A percentile compares a stretch with the other conserved stretches of the same genome.
These are phyloP conservation scores for Trichophyton mentagrophytes DNA, from an alignment of 2,329 filamentous ascomycete genomes.

Conservation along the genomic window DNA sequence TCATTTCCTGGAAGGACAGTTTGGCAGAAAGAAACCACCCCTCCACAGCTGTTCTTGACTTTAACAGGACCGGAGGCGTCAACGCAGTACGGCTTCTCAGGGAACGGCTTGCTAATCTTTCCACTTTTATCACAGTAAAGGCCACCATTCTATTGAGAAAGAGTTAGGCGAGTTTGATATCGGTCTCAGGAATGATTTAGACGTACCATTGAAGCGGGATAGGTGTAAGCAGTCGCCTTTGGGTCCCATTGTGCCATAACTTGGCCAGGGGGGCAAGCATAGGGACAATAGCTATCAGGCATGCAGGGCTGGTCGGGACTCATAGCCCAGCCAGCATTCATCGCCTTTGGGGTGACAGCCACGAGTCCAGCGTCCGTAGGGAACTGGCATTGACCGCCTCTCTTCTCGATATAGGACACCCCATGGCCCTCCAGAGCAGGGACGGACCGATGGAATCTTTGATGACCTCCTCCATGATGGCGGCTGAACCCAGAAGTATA, in stretches of 20 bases:
- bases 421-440: constrained; percentile 11
- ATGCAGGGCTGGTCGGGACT: constrained; percentile 59
- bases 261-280: constrained; percentile 62
- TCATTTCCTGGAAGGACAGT: constrained; percentile 68
- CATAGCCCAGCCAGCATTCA: constrained; percentile 69
- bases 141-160: constrained; percentile 51
- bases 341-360: constrained; percentile 48
- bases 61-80: constrained; percentile 53
- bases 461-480: constrained; percentile 17
- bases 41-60: constrained; percentile 53
- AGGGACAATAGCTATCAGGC: constrained; percentile 58
- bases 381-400: constrained; percentile 49
- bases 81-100: constrained; percentile 54
- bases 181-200: background rate
- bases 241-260: constrained; percentile 71
- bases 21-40: constrained; percentile 59
- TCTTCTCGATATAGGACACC: constrained; percentile 37
- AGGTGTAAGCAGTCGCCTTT: constrained; percentile 50
- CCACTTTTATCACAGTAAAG: constrained; percentile 58
- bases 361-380: constrained; percentile 55
- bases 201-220: constrained; percentile 60
- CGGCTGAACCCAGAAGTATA: background rate
- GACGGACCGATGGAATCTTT: constrained; percentile 14
- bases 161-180: constrained; percentile 3
- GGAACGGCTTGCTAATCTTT: constrained; percentile 56